Evolutionary conservation across 2,329 filamentous ascomycete species (phyloP).

Genomic region (Hypoxylon sp.): DNA sequence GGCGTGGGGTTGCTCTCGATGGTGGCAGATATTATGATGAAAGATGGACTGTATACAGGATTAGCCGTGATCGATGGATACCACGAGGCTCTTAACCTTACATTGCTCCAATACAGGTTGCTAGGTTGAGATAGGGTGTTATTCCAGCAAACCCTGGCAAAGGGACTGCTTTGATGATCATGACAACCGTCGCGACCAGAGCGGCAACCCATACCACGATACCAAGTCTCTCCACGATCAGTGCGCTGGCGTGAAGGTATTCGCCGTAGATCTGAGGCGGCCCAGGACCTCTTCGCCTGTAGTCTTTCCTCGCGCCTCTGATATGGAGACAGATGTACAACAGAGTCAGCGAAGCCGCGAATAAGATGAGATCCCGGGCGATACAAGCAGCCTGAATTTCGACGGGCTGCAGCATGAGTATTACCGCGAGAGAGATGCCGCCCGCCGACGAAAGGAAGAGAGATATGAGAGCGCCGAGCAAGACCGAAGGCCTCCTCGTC

Average conservation of each 20-base stretch:
- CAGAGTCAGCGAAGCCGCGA: constrained; percentile 39
- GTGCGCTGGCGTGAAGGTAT: constrained; percentile 43
- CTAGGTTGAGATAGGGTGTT: constrained; percentile 43
- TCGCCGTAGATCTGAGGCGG: constrained; percentile 43
- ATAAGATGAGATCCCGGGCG: constrained; percentile 45
- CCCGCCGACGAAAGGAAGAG: constrained; percentile 44
- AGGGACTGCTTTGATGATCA: constrained; percentile 36
- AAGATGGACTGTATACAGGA: constrained; percentile 36
- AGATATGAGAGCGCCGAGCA: constrained; percentile 41
- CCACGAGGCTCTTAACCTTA: constrained; percentile 33
- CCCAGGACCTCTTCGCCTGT: constrained; percentile 30
- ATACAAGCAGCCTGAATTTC: constrained; percentile 39
- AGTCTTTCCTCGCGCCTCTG: constrained; percentile 39
- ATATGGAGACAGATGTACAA: constrained; percentile 45
- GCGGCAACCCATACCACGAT: constrained; percentile 45
- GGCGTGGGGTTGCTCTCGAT: constrained; percentile 44
- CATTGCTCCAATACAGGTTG: constrained; percentile 45
- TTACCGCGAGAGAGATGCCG: constrained; percentile 42
- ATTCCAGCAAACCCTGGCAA: constrained; percentile 37
- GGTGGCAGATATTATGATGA: constrained; percentile 42
- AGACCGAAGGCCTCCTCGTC: constrained; percentile 36
- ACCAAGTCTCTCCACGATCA: constrained; percentile 43
- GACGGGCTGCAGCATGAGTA: constrained; percentile 38
- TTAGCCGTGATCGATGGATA: constrained; percentile 4
- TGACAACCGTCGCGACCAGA: constrained; percentile 42